Base-by-base conservation (phyloP, 192 early-diverging fungal species). In the Pilaira anomala region DNA sequence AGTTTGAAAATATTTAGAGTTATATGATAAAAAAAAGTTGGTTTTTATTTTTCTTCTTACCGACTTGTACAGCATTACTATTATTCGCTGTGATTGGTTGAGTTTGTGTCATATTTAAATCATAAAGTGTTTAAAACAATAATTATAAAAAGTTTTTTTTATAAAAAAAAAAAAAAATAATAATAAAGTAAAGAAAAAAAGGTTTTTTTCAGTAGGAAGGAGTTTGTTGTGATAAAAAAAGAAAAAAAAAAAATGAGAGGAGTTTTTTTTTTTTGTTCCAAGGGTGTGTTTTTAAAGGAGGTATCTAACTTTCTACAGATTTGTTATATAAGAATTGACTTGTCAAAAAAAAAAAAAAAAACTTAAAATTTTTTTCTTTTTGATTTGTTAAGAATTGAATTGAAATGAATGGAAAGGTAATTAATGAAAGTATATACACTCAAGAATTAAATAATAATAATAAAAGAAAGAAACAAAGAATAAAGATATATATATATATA, bases 61-160 rank as follows among this genome's bases (percentile, higher is more conserved):
- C 56, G 21, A 58, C 56, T 58, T 58, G 19, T 3, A 58, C 56
- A 25, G 56, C 39, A n/a, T 58, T 58, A 46, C 44, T 46, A 19
- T 14, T 46, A 21, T 40, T 58, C 21, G 5, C 22, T 42, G 56
- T 24, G 56, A 58, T 40, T 24, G 36, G 53, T 55, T 33, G 36
- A n/a, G 21, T 39, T 36, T 40, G 36, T 58, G 39, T 42, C 56
- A 58, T 58, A 39, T 21, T 13, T 24, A 36, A 21, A 36, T 36
- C 33, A 58, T 58, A 58, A 42, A 39, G 11, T 39, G 18, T 7
- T 22, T 7, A 2, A 42, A 25, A 39, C 5, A 26, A 58, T 41
- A 42, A 19, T 9, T 21, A 58, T 42, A 58, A 18, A 57, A 9
- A 57, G 21, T 26, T 22, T 16, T 25, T 36, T 9, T 19, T 9